Conservation (phyloP, 2,329 filamentous ascomycete genomes). For the Monilinia fructigena region DNA sequence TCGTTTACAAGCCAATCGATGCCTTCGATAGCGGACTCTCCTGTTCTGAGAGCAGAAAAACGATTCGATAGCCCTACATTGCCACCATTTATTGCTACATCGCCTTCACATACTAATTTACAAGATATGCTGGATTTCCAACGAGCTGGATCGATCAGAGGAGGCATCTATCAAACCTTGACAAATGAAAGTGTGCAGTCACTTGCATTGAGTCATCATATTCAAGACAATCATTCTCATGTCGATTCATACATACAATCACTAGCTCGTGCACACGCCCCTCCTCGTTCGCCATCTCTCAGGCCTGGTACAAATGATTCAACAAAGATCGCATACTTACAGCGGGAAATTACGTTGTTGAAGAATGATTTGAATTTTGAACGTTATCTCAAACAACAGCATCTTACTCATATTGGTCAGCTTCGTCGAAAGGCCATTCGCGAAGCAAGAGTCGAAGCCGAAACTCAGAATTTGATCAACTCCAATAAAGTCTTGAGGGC, state of each 20-base stretch:
- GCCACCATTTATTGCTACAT: conserved; percentile 49
- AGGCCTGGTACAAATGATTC: conserved; percentile 35
- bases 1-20: conserved; percentile 51
- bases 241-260: conserved; percentile 37
- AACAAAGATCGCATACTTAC: conserved; percentile 54
- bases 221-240: conserved; percentile 31
- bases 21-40: conserved; percentile 50
- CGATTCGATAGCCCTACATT: conserved; percentile 62
- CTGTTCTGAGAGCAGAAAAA: conserved; percentile 29
- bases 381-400: conserved; percentile 78
- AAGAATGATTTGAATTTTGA: conserved; percentile 83
- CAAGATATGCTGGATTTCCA: conserved; percentile 62
- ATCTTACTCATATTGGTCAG: conserved; percentile 77
- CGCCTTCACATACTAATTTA: conserved; percentile 54
- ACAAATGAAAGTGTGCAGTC: conserved; percentile 56
- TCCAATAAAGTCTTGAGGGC: conserved; percentile 71
- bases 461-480: conserved; percentile 78
- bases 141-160: conserved; percentile 51
- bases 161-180: conserved; percentile 54
- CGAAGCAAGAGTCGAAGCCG: conserved; percentile 75
- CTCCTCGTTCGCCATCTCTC: conserved; percentile 36
- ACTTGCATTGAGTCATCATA: conserved; percentile 39
- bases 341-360: conserved; percentile 71
- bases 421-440: conserved; percentile 71
- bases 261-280: conserved; percentile 30